phyloP scores from a whole-genome alignment of 2,329 filamentous ascomycete species.

The Verticillium tricorpus region DNA sequence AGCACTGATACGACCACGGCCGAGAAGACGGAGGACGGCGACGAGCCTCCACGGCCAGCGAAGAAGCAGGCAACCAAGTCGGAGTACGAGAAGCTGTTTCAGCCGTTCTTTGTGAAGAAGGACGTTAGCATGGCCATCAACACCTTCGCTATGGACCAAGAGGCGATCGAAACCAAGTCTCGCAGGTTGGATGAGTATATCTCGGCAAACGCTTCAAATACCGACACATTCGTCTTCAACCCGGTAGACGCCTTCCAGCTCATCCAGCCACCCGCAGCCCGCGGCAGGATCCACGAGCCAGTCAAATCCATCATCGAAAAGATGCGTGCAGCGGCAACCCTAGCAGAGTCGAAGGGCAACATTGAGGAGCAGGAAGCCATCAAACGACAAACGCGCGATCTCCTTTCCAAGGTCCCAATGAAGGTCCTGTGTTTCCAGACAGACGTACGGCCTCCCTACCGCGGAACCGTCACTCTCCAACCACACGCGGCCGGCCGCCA shows the following conservation, averaged over 20 bases:
- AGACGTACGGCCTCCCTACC: constrained; percentile 66
- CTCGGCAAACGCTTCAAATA: constrained; percentile 32
- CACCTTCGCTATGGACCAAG: constrained; percentile 52
- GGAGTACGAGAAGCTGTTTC: constrained; percentile 67
- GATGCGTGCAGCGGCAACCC: constrained; percentile 43
- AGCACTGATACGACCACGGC: neutral
- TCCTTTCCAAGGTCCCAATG: constrained; percentile 52
- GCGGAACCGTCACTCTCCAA: constrained; percentile 64
- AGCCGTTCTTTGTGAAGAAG: constrained; percentile 74
- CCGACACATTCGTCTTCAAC: constrained; percentile 35
- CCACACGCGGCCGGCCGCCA: constrained; percentile 38
- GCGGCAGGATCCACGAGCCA: constrained; percentile 43
- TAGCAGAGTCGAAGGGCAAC: constrained; percentile 23
- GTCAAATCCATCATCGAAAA: constrained; percentile 59
- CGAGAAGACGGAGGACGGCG: neutral
- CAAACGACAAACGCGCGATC: constrained; percentile 27
- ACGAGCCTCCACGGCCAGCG: constrained; percentile 2
- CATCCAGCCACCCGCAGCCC: constrained; percentile 27
- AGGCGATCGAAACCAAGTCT: constrained; percentile 48
- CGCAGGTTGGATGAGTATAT: constrained; percentile 49
- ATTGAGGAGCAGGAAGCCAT: constrained; percentile 30
- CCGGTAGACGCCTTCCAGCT: constrained; percentile 42
- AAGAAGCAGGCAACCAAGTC: constrained; percentile 27
- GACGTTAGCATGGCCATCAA: constrained; percentile 66
- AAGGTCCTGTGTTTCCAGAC: constrained; percentile 60